A percentile compares a stretch with the other conserved stretches of the same genome.
Conservation (phyloP, 1,284 basidiomycete genomes). For the Rhizoctonia solani region DNA sequence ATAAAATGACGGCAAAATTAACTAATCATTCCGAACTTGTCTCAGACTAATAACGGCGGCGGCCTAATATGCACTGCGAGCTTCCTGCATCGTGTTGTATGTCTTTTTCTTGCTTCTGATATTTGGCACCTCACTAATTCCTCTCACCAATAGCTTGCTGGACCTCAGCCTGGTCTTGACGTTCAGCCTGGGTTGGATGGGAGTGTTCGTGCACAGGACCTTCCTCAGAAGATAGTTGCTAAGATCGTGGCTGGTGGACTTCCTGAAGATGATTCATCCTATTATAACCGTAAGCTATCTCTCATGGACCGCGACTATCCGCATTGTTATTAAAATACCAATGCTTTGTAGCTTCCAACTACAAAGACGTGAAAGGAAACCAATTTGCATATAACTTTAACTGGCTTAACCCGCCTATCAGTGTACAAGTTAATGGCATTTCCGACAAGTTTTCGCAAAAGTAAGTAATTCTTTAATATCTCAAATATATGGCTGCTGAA, state of each 20-base stretch:
- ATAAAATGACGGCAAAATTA: no score
- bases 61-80: constrained; percentile 43
- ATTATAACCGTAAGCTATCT: constrained; percentile 31
- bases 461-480: neutral
- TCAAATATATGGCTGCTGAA: neutral
- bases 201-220: constrained; percentile 19
- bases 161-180: constrained; percentile 12
- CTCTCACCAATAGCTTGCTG: constrained; percentile 32
- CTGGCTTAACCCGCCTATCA: constrained; percentile 21
- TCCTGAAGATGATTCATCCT: neutral
- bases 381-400: constrained; percentile 5
- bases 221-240: constrained; percentile 16
- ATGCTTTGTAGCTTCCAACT: neutral
- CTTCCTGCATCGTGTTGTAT: constrained; percentile 21
- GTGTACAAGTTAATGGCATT: constrained; percentile 12
- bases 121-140: neutral
- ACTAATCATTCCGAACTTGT: no score
- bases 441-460: constrained; percentile 17
- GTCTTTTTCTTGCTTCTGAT: neutral
- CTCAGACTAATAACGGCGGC: constrained; percentile 63
- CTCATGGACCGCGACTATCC: no score
- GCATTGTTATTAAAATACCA: neutral
- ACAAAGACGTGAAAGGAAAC: neutral
- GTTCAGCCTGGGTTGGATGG: constrained; percentile 16
- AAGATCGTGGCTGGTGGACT: neutral